Base-by-base conservation (phyloP, 495 filamentous ascomycete genomes). In the Lasiosphaeria ovina region DNA sequence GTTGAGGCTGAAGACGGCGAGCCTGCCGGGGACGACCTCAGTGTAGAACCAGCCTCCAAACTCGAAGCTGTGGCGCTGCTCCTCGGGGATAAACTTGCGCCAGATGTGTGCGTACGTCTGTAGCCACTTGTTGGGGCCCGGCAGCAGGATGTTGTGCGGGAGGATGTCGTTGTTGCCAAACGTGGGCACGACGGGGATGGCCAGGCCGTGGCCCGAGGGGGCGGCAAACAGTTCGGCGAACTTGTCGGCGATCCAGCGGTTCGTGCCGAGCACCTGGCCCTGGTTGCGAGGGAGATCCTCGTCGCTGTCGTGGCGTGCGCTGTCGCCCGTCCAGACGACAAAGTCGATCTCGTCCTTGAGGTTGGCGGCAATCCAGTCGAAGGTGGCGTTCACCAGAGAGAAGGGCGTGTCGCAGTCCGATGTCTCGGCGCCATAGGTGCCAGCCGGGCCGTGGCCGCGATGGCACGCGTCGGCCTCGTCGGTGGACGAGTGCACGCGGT, bases 161-260 rank as follows among this genome's bases (percentile, higher is more conserved):
- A 96, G 86, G 55, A 99, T 89, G 62, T 99, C 94, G 74, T 99
- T 99, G 73, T 99, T 99, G 10, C 94, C 94, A 57, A 97, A 86
- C 0, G 87, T 97, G 4, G 94, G 92, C 1, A 99, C 77, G 12
- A 98, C 84, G 10, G 95, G 94, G 32, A 98, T 84, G 16, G 76
- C 72, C 56, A 92, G 79, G 17, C 84, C 83, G 17, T 76, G 74
- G 47, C 34, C 49, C 6, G 77, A 72, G 0, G 74, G 62, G 53
- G 81, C 72, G n/a, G 72, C 70, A 67, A 96, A 97, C 8, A 90
- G 74, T 7, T 90, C 81, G 49, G 80, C 72, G 74, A 97, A 94
- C 69, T 90, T 89, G 58, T 84, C 74, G 5, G 91, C 88, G 52
- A 97, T 79, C 64, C 85, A 78, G 35, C 82, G 71, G 70, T 99